Evolutionary conservation across 495 filamentous ascomycete genomes (phyloP).

Genomic region (Chaetomium tenue): DNA sequence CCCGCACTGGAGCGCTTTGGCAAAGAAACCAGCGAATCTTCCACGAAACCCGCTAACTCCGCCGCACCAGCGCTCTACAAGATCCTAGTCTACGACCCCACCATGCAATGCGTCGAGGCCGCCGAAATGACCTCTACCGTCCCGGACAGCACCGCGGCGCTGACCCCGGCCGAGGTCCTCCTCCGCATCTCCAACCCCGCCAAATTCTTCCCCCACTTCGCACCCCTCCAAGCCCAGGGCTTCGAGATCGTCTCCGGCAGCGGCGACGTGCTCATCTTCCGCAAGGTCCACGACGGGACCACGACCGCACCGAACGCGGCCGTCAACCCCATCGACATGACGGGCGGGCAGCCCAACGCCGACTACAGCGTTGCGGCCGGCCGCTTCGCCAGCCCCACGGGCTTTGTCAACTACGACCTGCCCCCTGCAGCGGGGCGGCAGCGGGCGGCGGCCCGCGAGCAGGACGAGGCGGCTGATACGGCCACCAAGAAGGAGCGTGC

Average conservation of each 20-base stretch:
- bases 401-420: slow-evolving; percentile 57
- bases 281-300: slow-evolving; percentile 48
- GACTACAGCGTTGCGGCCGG: slow-evolving; percentile 46
- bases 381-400: slow-evolving; percentile 54
- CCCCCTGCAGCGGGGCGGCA: slow-evolving; percentile 21
- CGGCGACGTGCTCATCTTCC: slow-evolving; percentile 70
- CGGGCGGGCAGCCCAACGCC: slow-evolving; percentile 36
- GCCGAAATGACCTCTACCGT: slow-evolving; percentile 63
- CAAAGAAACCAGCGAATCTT: slow-evolving; percentile 1
- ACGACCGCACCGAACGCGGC: neutral
- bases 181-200: slow-evolving; percentile 65
- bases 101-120: slow-evolving; percentile 56
- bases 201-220: slow-evolving; percentile 70
- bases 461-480: neutral
- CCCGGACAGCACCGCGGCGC: slow-evolving; percentile 41
- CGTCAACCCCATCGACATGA: slow-evolving; percentile 59
- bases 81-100: slow-evolving; percentile 69
- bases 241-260: slow-evolving; percentile 72
- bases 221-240: slow-evolving; percentile 60
- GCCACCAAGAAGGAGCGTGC: slow-evolving; percentile 23
- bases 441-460: neutral
- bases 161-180: slow-evolving; percentile 62
- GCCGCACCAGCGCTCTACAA: slow-evolving; percentile 58
- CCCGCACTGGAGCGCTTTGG: slow-evolving; percentile 37
- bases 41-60: neutral